Base-by-base conservation (phyloP, 2,329 filamentous ascomycete species). In the Venturia oleaginea region DNA sequence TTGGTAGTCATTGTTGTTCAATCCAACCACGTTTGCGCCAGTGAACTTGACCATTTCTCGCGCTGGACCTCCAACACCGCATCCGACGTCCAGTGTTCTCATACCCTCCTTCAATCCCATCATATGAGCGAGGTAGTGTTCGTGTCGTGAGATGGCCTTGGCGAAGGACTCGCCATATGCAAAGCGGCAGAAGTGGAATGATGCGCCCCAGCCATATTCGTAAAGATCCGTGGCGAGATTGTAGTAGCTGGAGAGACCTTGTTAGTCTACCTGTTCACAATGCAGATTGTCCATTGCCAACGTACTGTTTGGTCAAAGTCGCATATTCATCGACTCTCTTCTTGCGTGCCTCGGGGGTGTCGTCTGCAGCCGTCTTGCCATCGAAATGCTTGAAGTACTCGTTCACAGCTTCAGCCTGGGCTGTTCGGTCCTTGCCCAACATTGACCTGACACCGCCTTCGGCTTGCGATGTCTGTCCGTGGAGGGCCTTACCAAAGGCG, bases 1-100 rank as follows among this genome's bases (percentile, higher is more conserved):
- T 80, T 97, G 94, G 82, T 99, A 99, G 80, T 97, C 91, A 78
- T 97, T 97, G 86, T 97, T 97, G 86, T 97, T 99, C 75, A 97
- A 80, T 54, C 94, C 94, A 30, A 91, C 88, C 68, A 97, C 84
- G 71, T 97, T 91, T 71, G 86, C 89, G 67, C 90, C 93, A 13
- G 91, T 89, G 80, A 99, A 99, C 79, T 95, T 95, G 79, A 90
- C 91, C 72, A 99, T 97, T 81, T 97, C 92, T 67, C 92, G 86
- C 7, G 93, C 94, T 27, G 94, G 94, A 59, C 94, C 94, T 72
- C 94, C 94, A 64, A 97, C 92, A 83, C 94, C 94, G 72, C 94
- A 99, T 67, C 94, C 94, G 66, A 99, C 94, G 73, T 99, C 94
- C 37, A 99, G 83, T 22, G 97, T 93, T 73, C 86, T 90, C 87